Percentiles rank a stretch among this genome's conserved stretches.
These are phyloP conservation scores for Botrytis medusae DNA, from an alignment of 2,329 filamentous ascomycete species.

Conservation along the genomic window DNA sequence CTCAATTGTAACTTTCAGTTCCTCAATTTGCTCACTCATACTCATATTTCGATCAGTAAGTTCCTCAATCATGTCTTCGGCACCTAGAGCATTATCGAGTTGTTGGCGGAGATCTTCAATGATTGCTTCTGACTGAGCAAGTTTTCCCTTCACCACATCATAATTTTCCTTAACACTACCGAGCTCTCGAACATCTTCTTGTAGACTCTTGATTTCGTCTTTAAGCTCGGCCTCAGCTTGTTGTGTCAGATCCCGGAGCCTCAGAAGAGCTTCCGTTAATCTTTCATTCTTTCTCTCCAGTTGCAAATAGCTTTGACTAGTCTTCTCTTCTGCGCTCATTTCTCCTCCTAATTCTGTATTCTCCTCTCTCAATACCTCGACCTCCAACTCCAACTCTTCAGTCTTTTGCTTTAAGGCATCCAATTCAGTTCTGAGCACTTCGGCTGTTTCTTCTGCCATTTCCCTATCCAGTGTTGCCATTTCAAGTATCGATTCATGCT, in stretches of 20 bases:
- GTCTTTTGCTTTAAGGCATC: slow-evolving; percentile 71
- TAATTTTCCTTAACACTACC: slow-evolving; percentile 67
- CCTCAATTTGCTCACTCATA: slow-evolving; percentile 78
- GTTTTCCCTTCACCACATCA: slow-evolving; percentile 67
- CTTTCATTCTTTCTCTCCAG: slow-evolving; percentile 90
- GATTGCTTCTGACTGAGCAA: slow-evolving; percentile 69
- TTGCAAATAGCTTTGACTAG: slow-evolving; percentile 84
- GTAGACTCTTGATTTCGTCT: slow-evolving; percentile 70
- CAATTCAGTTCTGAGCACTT: slow-evolving; percentile 76
- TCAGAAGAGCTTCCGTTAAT: slow-evolving; percentile 78
- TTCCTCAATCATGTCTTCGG: slow-evolving; percentile 92
- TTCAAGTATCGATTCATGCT: slow-evolving; percentile 83
- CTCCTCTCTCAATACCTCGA: slow-evolving; percentile 84
- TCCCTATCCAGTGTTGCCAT: slow-evolving; percentile 87
- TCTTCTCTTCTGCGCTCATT: slow-evolving; percentile 84
- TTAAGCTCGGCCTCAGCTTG: slow-evolving; percentile 79
- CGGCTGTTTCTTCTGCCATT: slow-evolving; percentile 92
- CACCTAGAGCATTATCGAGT: slow-evolving; percentile 81
- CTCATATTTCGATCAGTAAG: slow-evolving; percentile 84
- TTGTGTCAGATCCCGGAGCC: slow-evolving; percentile 82
- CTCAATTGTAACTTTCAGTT: slow-evolving; percentile 77
- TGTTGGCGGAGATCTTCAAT: slow-evolving; percentile 88
- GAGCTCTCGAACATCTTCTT: slow-evolving; percentile 71
- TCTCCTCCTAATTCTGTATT: slow-evolving; percentile 80
- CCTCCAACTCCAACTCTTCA: slow-evolving; percentile 84